A percentile compares a stretch with the other conserved stretches of the same genome.
Conservation (phyloP, 2,329 filamentous ascomycete genomes). For the Mariannaea elegans region DNA sequence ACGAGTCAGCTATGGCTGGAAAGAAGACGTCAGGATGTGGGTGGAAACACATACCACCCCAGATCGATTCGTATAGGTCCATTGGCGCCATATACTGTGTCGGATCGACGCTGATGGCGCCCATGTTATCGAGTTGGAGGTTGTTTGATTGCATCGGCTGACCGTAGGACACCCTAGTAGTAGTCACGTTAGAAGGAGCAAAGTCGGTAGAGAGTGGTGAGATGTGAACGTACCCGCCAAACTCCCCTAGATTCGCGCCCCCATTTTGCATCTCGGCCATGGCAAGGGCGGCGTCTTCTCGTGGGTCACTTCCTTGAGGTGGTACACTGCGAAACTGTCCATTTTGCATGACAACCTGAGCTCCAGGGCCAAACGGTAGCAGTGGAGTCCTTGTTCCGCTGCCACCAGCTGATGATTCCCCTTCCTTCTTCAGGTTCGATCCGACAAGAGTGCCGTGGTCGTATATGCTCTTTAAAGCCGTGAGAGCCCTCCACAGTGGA, state of each 20-base stretch:
- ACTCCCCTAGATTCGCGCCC: constrained; percentile 56
- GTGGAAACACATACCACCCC: constrained; percentile 64
- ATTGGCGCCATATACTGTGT: constrained; percentile 70
- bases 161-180: constrained; percentile 47
- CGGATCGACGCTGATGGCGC: constrained; percentile 63
- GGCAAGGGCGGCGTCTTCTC: constrained; percentile 69
- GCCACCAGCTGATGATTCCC: constrained; percentile 54
- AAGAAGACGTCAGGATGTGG: constrained; percentile 1
- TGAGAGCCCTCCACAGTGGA: constrained; percentile 67
- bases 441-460: constrained; percentile 69
- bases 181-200: constrained; percentile 24
- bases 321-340: constrained; percentile 39
- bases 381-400: constrained; percentile 58
- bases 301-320: constrained; percentile 55
- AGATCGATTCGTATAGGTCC: constrained; percentile 74
- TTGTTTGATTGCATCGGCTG: constrained; percentile 48
- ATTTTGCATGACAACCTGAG: constrained; percentile 34
- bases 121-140: constrained; percentile 54
- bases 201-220: not conserved
- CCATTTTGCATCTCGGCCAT: constrained; percentile 73
- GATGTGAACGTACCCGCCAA: constrained; percentile 47
- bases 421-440: constrained; percentile 59
- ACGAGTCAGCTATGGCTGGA: constrained; percentile 24
- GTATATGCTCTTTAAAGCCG: constrained; percentile 71
- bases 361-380: constrained; percentile 36